A percentile compares a stretch with the other conserved stretches of the same genome.
Conservation (phyloP, 345 rosid species). For the Litchi chinensis region DNA sequence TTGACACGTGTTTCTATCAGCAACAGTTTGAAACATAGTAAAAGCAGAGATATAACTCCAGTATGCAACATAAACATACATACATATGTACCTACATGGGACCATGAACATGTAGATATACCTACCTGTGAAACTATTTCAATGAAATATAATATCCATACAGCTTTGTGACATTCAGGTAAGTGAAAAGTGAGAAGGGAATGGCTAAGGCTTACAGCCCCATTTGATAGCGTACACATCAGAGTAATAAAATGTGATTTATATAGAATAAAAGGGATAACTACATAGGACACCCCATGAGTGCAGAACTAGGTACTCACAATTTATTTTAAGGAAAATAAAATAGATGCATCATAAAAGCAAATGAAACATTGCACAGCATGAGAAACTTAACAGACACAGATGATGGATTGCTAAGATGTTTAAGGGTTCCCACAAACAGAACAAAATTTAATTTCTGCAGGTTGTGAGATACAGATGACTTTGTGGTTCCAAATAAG, state of each 20-base stretch:
- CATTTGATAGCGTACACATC: neutral
- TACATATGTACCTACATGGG: neutral
- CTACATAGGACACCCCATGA: neutral
- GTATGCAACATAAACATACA: neutral
- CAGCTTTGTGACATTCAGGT: neutral
- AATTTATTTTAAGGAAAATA: neutral
- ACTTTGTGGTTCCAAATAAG: slow-evolving; percentile 21
- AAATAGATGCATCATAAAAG: slow-evolving; percentile 4
- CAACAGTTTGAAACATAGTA: neutral
- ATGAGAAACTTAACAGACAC: neutral
- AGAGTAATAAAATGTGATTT: neutral
- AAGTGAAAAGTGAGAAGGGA: neutral
- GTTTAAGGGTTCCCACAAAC: neutral
- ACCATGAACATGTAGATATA: neutral
- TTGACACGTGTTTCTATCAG: neutral
- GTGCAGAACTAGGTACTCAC: neutral
- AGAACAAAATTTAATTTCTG: neutral
- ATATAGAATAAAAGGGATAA: neutral
- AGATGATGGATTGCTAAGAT: neutral
- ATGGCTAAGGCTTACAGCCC: neutral
- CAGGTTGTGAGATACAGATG: neutral
- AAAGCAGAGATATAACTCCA: neutral
- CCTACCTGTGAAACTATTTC: neutral
- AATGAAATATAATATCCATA: neutral
- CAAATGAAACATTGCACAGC: neutral